A percentile compares a stretch with the other conserved stretches of the same genome.
phyloP scores from a whole-genome alignment of 768 basidiomycete genomes.

The Auricularia sp. region DNA sequence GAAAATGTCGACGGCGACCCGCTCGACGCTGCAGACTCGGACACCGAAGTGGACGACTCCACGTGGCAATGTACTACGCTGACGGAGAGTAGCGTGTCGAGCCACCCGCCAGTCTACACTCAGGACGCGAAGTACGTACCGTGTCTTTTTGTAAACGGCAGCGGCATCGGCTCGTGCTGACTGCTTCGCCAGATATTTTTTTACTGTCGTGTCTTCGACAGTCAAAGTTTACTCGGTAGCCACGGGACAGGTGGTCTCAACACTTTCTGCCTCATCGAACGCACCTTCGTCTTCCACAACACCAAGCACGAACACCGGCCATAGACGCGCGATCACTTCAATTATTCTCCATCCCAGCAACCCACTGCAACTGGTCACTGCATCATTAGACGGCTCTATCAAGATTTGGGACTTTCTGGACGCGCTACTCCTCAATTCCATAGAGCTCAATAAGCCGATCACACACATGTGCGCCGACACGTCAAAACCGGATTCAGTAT shows the following conservation, averaged over 20 bases:
- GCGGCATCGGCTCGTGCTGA: slow-evolving; percentile 5
- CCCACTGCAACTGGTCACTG: slow-evolving; percentile 80
- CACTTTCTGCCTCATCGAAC: slow-evolving; percentile 47
- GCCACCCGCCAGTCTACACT: slow-evolving; percentile 68
- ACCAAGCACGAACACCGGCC: slow-evolving; percentile 23
- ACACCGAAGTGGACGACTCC: background rate
- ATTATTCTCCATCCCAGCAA: slow-evolving; percentile 76
- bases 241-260: slow-evolving; percentile 73
- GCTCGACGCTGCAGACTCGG: background rate
- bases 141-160: background rate
- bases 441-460: slow-evolving; percentile 61
- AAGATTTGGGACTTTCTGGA: slow-evolving; percentile 93
- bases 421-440: slow-evolving; percentile 62
- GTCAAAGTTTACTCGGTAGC: slow-evolving; percentile 78
- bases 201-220: slow-evolving; percentile 68
- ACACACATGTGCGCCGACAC: slow-evolving; percentile 63
- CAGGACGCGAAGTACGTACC: slow-evolving; percentile 69
- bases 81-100: slow-evolving; percentile 55
- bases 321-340: slow-evolving; percentile 54
- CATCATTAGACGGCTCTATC: slow-evolving; percentile 71
- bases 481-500: slow-evolving; percentile 55
- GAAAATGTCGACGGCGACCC: background rate
- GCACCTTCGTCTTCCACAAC: slow-evolving; percentile 16
- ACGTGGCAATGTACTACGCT: slow-evolving; percentile 23
- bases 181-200: slow-evolving; percentile 61